A percentile compares a stretch with the other conserved stretches of the same genome.
These are phyloP conservation scores for Acidiella bohemica DNA, from an alignment of 495 filamentous ascomycete species.

Conservation along the genomic window DNA sequence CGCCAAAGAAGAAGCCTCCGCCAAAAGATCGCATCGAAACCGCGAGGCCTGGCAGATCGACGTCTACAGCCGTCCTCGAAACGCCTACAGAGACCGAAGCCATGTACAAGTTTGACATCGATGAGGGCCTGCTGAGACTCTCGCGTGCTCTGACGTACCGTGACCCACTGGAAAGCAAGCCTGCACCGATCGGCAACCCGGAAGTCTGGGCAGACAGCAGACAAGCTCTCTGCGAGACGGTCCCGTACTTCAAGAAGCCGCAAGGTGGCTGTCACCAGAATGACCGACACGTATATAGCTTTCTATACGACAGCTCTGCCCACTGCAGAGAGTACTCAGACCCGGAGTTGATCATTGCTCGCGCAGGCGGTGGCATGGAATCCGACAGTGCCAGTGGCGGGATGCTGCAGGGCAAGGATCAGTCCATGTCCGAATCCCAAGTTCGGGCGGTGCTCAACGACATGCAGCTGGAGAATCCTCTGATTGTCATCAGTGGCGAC, in stretches of 20 bases:
- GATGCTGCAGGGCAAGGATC: constrained; percentile 20
- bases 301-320: constrained; percentile 44
- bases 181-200: constrained; percentile 34
- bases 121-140: no score
- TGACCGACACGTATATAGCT: constrained; percentile 37
- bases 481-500: constrained; percentile 35
- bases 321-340: constrained; percentile 47
- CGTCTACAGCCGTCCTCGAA: no score
- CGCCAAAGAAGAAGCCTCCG: no score
- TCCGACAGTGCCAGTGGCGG: constrained; percentile 13
- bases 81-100: neutral
- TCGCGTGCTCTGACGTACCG: constrained; percentile 2
- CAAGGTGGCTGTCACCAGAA: constrained; percentile 47
- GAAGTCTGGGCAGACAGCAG: constrained; percentile 47
- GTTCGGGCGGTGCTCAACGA: constrained; percentile 20
- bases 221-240: constrained; percentile 49
- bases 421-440: constrained; percentile 11
- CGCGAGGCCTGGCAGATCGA: no score
- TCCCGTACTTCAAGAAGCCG: constrained; percentile 50
- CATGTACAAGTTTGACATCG: no score
- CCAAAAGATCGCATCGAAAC: no score
- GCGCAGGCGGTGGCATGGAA: constrained; percentile 26
- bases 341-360: constrained; percentile 49
- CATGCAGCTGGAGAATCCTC: constrained; percentile 23
- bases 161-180: constrained; percentile 9